These are phyloP conservation scores for Cladophialophora carrionii DNA, from an alignment of 2,329 filamentous ascomycete genomes.

Conservation along the genomic window DNA sequence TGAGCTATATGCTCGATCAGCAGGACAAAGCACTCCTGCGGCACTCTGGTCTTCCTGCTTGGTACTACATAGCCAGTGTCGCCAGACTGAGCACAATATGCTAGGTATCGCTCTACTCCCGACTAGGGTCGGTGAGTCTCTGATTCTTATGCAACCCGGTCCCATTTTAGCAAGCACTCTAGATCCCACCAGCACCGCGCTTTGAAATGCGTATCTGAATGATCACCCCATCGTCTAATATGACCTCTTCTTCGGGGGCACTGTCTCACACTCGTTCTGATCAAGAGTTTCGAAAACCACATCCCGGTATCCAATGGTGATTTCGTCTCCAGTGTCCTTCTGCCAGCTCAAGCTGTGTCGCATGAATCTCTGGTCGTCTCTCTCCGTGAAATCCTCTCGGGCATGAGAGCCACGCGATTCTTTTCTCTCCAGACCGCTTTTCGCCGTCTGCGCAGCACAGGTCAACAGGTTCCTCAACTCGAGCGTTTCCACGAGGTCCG, in stretches of 20 bases:
- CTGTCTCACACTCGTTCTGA: constrained; percentile 92
- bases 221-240: constrained; percentile 44
- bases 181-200: neutral
- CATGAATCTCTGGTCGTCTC: constrained; percentile 97
- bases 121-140: neutral
- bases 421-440: constrained; percentile 88
- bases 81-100: neutral
- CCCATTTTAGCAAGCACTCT: neutral
- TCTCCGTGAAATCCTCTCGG: constrained; percentile 92
- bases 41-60: neutral
- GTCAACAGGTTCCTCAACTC: constrained; percentile 94
- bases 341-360: constrained; percentile 98
- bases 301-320: constrained; percentile 81
- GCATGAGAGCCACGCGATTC: constrained; percentile 97
- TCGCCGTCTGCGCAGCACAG: constrained; percentile 88
- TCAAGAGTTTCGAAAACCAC: constrained; percentile 85
- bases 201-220: neutral
- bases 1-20: too few species aligned
- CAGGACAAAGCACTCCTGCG: neutral
- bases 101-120: neutral
- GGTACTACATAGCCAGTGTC: too few species aligned
- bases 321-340: constrained; percentile 83
- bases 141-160: neutral
- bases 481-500: constrained; percentile 90
- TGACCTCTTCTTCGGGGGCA: constrained; percentile 86